Conservation (phyloP, 2,329 filamentous ascomycete species). For the Nigrospora oryzae region DNA sequence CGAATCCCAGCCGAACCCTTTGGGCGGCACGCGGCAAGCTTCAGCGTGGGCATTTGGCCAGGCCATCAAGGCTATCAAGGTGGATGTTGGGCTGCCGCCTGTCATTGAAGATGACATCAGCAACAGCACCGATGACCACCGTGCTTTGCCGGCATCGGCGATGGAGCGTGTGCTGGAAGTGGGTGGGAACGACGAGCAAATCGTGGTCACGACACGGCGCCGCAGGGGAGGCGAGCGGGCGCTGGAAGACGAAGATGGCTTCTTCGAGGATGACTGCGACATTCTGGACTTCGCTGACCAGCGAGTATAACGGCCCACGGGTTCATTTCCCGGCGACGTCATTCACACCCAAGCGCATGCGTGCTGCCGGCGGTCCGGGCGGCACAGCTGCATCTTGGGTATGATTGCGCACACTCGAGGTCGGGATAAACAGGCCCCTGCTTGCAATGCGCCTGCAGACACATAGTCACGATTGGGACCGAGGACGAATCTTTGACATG, state of each 20-base stretch:
- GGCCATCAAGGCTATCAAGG: conserved; percentile 36
- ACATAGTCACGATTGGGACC: too few species aligned
- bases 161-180: conserved; percentile 56
- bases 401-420: too few species aligned
- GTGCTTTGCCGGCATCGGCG: conserved; percentile 52
- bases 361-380: too few species aligned
- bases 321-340: too few species aligned
- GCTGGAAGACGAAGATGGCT: conserved; percentile 54
- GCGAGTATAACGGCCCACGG: conserved; percentile 37
- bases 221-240: conserved; percentile 49
- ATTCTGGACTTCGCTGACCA: conserved; percentile 80
- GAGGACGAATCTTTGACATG: too few species aligned
- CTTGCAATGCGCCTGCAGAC: too few species aligned
- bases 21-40: neutral
- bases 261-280: conserved; percentile 90
- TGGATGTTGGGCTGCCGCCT: conserved; percentile 41
- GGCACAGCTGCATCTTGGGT: too few species aligned
- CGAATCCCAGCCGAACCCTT: neutral
- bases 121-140: conserved; percentile 42
- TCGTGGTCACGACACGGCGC: conserved; percentile 73
- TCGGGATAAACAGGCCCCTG: too few species aligned
- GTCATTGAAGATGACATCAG: conserved; percentile 44
- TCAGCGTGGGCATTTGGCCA: conserved; percentile 53
- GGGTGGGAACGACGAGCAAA: conserved; percentile 60
- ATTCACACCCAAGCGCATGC: too few species aligned